phyloP scores from a whole-genome alignment of 164 flowering plant species.

The Kalanchoe fedtschenkoi region DNA sequence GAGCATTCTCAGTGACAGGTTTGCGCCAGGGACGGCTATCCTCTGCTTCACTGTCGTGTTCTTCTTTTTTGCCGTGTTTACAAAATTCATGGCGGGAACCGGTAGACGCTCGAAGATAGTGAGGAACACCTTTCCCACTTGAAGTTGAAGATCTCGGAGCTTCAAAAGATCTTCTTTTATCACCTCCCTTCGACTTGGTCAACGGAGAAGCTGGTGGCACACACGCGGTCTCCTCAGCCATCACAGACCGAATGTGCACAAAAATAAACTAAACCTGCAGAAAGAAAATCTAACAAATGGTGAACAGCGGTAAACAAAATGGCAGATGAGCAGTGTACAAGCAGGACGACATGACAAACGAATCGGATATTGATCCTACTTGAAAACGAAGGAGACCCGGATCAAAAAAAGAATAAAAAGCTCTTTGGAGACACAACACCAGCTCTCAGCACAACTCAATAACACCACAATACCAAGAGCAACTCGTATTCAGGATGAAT shows the following conservation, averaged over 20 bases:
- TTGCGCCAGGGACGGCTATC: slow-evolving; percentile 5
- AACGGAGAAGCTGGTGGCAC: background rate
- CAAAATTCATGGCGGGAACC: slow-evolving; percentile 10
- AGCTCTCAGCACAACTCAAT: background rate
- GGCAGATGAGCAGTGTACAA: background rate
- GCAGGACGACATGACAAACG: background rate
- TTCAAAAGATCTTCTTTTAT: background rate
- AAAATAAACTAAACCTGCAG: background rate
- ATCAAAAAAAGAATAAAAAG: background rate
- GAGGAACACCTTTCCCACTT: background rate
- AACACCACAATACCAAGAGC: background rate
- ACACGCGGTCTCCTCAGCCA: background rate
- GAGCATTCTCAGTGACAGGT: background rate
- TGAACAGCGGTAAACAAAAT: background rate
- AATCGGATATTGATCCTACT: background rate
- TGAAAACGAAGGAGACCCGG: background rate
- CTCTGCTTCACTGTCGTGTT: background rate
- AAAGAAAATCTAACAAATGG: background rate
- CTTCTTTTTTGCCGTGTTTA: slow-evolving; percentile 2
- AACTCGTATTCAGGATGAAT: background rate
- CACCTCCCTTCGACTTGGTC: background rate
- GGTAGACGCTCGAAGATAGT: slow-evolving; percentile 3
- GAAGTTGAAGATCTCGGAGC: background rate
- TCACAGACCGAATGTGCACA: background rate
- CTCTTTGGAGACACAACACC: background rate